Base-by-base conservation (phyloP, 441 rosid species). In the Erodium moschatum region DNA sequence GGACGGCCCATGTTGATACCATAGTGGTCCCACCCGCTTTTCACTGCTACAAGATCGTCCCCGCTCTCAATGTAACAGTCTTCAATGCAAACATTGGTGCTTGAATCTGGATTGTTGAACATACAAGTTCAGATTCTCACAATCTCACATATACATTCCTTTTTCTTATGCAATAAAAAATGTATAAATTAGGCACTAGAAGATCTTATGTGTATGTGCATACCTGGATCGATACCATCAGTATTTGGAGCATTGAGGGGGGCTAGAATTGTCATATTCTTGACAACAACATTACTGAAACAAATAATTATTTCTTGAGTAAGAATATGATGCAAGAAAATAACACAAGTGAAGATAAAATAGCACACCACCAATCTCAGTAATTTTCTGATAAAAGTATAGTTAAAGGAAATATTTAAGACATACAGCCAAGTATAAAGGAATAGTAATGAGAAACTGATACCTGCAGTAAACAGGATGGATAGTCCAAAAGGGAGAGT, bases 11-110 rank as follows among this genome's bases (percentile, higher is more conserved):
- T 77, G 29, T 74, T 69, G 67, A 93, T 87, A 27, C 98, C 98
- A 66, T 86, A 91, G n/a, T 93, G 96, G 78, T 93, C 97, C 98
- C 98, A 93, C 0, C 98, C 96, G 67, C 98, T 93, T 70, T 93
- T 93, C 67, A 93, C 85, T 0, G 97, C 98, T 35, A 93, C 85
- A 73, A 93, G 97, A 81, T 91, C 98, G 73, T 93, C 96, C 1
- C 97, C 98, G 1, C 97, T 93, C 78, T 89, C 93, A 0, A 93
- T 85, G 74, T 91, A 93, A 78, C 95, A 86, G 76, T 91, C 96
- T 75, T 93, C 96, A 18, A 90, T 87, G 63, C 96, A 91, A 18
- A 93, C 93, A 67, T 89, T 83, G 69, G 85, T 83, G 83, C 96
- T 75, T 0, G 97, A 94, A 75, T 94, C 97, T 94, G 80, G 74